Percentiles rank a stretch among this genome's conserved stretches.
These are phyloP conservation scores for Nyctanthes arbortristis DNA, from an alignment of 257 asterid species.

Conservation along the genomic window DNA sequence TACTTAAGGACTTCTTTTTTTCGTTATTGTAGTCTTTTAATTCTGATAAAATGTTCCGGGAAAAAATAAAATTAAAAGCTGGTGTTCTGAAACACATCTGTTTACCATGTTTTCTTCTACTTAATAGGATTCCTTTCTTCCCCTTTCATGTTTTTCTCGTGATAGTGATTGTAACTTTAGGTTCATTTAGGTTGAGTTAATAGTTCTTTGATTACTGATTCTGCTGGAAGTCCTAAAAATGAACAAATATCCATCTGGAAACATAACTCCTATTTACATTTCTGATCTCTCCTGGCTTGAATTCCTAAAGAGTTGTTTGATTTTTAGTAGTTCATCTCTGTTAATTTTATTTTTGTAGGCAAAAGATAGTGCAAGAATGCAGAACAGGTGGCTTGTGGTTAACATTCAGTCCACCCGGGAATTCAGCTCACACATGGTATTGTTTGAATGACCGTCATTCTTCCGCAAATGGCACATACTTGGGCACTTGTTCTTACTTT, in stretches of 20 bases:
- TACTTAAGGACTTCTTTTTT: not conserved
- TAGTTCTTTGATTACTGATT: not conserved
- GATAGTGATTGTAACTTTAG: not conserved
- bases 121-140: not conserved
- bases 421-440: slow-evolving; percentile 97
- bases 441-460: slow-evolving; percentile 14
- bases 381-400: slow-evolving; percentile 88
- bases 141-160: slow-evolving; percentile 13
- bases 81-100: not conserved
- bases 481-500: slow-evolving; percentile 20
- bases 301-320: not conserved
- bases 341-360: slow-evolving; percentile 52
- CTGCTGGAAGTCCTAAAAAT: slow-evolving; percentile 18
- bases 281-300: not conserved
- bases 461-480: not conserved
- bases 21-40: not conserved
- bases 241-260: not conserved
- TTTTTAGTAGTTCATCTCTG: slow-evolving; percentile 5
- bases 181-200: not conserved
- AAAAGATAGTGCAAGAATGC: slow-evolving; percentile 72
- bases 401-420: slow-evolving; percentile 92
- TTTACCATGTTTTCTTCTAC: not conserved
- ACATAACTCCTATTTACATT: slow-evolving; percentile 6
- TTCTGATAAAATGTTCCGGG: not conserved
- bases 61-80: not conserved